Evolutionary conservation across 2,329 filamentous ascomycete species (phyloP).

Genomic region (Bipolaris victoriae): DNA sequence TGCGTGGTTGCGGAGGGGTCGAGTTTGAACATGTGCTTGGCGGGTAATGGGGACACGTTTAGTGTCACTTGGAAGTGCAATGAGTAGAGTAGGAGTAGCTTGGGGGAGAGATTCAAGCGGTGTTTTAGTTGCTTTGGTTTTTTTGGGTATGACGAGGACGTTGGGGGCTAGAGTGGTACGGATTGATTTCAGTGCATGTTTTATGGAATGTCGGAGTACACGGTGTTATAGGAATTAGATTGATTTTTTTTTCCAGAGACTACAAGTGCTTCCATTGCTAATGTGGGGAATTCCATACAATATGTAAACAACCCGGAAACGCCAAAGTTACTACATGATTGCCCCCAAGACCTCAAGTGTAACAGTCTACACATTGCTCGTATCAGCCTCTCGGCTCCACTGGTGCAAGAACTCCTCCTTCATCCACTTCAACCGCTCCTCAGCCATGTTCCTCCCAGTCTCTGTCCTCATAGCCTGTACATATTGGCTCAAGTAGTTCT

Average conservation of each 20-base stretch:
- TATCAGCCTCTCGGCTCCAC: background rate
- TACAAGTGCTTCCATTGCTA: no score
- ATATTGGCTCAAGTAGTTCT: background rate
- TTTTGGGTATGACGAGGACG: no score
- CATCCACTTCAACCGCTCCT: slow-evolving; percentile 1
- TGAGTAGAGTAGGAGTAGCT: background rate
- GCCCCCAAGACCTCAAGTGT: background rate
- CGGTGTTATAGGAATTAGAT: no score
- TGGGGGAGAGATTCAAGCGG: no score
- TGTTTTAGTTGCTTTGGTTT: no score
- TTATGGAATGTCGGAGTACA: no score
- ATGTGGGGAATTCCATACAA: background rate
- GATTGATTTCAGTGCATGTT: no score
- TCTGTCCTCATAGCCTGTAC: background rate
- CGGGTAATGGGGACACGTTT: background rate
- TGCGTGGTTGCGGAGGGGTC: background rate
- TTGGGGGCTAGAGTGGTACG: no score
- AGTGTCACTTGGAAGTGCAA: background rate
- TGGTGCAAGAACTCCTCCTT: background rate
- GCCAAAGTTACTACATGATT: background rate
- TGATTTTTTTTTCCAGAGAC: no score
- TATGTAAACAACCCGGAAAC: background rate
- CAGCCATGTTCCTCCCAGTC: background rate
- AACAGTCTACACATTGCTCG: background rate
- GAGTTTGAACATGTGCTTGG: background rate